These are phyloP conservation scores for Silybum marianum DNA, from an alignment of 129 eudicot genomes.

Conservation along the genomic window DNA sequence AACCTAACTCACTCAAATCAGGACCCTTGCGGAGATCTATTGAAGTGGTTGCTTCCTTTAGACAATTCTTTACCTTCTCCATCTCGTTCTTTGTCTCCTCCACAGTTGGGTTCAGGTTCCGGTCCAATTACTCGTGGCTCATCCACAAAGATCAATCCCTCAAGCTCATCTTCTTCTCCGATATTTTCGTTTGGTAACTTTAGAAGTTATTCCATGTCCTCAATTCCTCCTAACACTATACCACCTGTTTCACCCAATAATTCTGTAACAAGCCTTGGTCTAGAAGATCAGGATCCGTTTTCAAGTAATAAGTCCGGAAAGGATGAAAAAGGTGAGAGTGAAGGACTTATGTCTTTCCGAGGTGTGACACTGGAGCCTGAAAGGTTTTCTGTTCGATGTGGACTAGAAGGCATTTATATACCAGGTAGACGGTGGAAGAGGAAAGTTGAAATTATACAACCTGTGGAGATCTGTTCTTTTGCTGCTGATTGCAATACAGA, in stretches of 20 bases:
- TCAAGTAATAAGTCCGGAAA: slow-evolving; percentile 37
- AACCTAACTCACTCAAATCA: slow-evolving; percentile 30
- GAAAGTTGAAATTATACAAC: slow-evolving; percentile 88
- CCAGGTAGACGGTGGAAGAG: slow-evolving; percentile 98
- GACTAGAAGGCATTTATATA: slow-evolving; percentile 87
- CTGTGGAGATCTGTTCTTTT: slow-evolving; percentile 76
- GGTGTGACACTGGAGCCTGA: slow-evolving; percentile 91
- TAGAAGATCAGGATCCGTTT: slow-evolving; percentile 73
- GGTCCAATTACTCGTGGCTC: slow-evolving; percentile 56
- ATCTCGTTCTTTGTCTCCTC: slow-evolving; percentile 64
- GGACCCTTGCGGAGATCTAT: slow-evolving; percentile 78
- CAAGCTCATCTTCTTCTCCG: slow-evolving; percentile 73
- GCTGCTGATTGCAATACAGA: slow-evolving; percentile 87
- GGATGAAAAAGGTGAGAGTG: slow-evolving; percentile 53
- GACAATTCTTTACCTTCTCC: slow-evolving; percentile 70
- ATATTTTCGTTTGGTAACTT: slow-evolving; percentile 88
- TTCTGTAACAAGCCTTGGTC: slow-evolving; percentile 45
- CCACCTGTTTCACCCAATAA: slow-evolving; percentile 52
- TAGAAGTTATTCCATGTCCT: slow-evolving; percentile 97
- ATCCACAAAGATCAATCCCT: slow-evolving; percentile 52
- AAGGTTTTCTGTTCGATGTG: slow-evolving; percentile 96
- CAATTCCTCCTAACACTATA: slow-evolving; percentile 65
- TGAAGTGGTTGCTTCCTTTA: slow-evolving; percentile 93
- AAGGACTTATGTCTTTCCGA: slow-evolving; percentile 82
- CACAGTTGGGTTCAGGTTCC: slow-evolving; percentile 46